Conservation (phyloP, 441 rosid species). For the Omphalea diandra region DNA sequence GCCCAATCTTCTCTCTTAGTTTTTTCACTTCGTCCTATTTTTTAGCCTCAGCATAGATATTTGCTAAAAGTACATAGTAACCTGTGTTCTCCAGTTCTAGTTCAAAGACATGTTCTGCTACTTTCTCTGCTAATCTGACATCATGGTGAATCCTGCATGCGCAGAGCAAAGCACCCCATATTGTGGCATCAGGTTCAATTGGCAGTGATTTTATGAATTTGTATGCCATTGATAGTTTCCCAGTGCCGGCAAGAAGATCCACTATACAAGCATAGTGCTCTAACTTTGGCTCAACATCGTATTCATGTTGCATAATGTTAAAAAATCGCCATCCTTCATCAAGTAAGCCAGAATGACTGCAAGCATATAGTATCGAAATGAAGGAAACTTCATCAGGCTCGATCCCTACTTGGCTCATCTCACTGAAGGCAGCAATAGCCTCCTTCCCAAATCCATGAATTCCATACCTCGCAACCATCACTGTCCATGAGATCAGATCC, state of each 20-base stretch:
- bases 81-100: conserved; percentile 73
- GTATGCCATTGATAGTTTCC: conserved; percentile 52
- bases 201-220: conserved; percentile 60
- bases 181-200: conserved; percentile 57
- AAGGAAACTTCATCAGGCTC: conserved; percentile 62
- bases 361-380: conserved; percentile 57
- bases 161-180: conserved; percentile 70
- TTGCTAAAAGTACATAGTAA: conserved; percentile 64
- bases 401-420: conserved; percentile 45
- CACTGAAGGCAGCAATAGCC: conserved; percentile 51
- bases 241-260: conserved; percentile 68
- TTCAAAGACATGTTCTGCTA: conserved; percentile 62
- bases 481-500: conserved; percentile 76
- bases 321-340: conserved; percentile 79
- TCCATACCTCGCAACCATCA: conserved; percentile 83
- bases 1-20: conserved; percentile 48
- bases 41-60: conserved; percentile 69
- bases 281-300: conserved; percentile 52
- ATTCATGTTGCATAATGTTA: conserved; percentile 58
- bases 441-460: conserved; percentile 73
- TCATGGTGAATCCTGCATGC: too few species aligned
- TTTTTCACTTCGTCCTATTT: conserved; percentile 68
- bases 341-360: conserved; percentile 68
- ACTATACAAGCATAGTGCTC: conserved; percentile 79
- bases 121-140: conserved; percentile 67